These are phyloP conservation scores for Ambrosia artemisiifolia DNA, from an alignment of 129 eudicot species.

Conservation along the genomic window DNA sequence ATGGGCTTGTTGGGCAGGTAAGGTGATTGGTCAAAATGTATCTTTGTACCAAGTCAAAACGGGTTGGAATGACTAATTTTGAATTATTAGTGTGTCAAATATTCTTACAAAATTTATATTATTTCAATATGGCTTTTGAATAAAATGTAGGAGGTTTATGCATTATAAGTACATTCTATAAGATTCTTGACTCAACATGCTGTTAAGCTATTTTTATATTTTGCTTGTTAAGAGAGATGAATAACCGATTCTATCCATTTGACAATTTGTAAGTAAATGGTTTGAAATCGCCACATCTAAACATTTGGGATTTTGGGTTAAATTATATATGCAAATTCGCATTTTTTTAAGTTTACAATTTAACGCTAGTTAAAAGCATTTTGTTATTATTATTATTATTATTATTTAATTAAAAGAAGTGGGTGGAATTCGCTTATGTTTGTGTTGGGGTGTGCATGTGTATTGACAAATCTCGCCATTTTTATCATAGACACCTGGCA, in stretches of 20 bases:
- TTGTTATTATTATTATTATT: background rate
- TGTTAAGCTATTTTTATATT: background rate
- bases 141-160: slow-evolving; percentile 7
- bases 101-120: background rate
- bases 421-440: background rate
- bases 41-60: background rate
- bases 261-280: background rate
- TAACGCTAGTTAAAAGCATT: background rate
- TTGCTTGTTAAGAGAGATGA: background rate
- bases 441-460: background rate
- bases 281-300: background rate
- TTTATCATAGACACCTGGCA: background rate
- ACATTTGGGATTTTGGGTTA: background rate
- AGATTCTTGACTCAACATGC: background rate
- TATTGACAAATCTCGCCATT: background rate
- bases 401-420: background rate
- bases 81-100: background rate
- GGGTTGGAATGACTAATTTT: background rate
- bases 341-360: background rate
- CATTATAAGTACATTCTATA: background rate
- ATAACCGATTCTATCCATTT: background rate
- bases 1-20: background rate
- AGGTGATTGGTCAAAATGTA: background rate
- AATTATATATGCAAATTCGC: background rate
- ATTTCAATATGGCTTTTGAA: background rate